Percentiles rank a stretch among this genome's conserved stretches.
Conservation (phyloP, 2,329 filamentous ascomycete genomes). For the Cladosporium sp. region DNA sequence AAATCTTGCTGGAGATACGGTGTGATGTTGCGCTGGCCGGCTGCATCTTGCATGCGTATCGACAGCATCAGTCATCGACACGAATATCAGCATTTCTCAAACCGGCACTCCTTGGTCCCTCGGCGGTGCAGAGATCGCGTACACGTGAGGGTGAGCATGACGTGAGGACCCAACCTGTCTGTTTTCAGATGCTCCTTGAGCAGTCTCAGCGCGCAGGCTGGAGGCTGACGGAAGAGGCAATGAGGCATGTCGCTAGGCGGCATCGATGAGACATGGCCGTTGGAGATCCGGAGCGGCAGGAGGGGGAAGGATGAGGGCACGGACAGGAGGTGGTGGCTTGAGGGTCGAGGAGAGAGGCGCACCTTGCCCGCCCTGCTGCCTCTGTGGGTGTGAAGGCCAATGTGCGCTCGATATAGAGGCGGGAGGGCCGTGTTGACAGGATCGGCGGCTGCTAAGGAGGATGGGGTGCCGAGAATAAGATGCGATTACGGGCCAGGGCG, state of each 20-base stretch:
- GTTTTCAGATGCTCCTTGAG: constrained; percentile 1
- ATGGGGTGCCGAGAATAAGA: constrained; percentile 11
- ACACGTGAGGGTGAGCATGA: constrained; percentile 9
- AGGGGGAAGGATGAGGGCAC: not conserved
- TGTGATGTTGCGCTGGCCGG: not conserved
- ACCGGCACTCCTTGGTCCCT: not conserved
- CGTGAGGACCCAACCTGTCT: constrained; percentile 3
- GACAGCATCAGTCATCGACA: too few species aligned
- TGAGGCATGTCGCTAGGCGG: not conserved
- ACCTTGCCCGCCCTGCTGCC: too few species aligned
- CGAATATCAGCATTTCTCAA: too few species aligned
- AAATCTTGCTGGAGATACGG: not conserved
- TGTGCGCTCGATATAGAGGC: not conserved
- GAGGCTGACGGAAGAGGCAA: not conserved
- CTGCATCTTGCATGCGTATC: too few species aligned
- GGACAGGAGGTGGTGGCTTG: not conserved
- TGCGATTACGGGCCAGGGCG: not conserved
- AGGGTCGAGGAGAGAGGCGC: not conserved
- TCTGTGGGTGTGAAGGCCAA: constrained; percentile 10
- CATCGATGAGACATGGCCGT: constrained; percentile 12
- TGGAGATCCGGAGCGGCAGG: constrained; percentile 10
- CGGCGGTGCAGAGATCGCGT: not conserved
- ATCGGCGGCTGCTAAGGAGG: not conserved
- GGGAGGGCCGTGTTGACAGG: not conserved
- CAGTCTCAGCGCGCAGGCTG: not conserved